phyloP scores from a whole-genome alignment of 139 green algal genomes.

The Haematococcus lacustris region DNA sequence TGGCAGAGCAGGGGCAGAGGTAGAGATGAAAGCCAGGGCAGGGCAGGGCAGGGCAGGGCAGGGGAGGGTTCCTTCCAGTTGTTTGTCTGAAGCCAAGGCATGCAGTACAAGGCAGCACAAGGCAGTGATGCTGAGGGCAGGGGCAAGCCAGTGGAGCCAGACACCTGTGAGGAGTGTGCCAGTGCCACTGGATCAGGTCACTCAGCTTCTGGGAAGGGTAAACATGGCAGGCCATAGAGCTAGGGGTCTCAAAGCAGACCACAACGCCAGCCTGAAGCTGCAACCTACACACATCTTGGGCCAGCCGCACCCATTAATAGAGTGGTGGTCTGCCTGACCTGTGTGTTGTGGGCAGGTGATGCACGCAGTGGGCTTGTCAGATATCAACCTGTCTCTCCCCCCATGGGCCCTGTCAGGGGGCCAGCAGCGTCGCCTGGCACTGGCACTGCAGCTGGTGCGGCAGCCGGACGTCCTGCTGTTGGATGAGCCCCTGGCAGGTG shows the following conservation, averaged over 20 bases:
- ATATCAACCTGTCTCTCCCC: constrained; percentile 48
- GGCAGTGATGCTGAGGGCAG: too few relatives aligned
- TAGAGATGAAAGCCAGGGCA: too few relatives aligned
- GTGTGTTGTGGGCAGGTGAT: not conserved
- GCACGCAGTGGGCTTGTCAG: not conserved
- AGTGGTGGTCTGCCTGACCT: not conserved
- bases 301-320: not conserved
- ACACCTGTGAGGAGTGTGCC: too few relatives aligned
- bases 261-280: not conserved
- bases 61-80: too few relatives aligned
- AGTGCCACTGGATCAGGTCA: too few relatives aligned
- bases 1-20: too few relatives aligned
- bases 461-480: constrained; percentile 74
- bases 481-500: constrained; percentile 79
- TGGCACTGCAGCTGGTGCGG: constrained; percentile 80
- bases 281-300: not conserved
- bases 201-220: too few relatives aligned
- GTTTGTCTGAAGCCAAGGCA: too few relatives aligned
- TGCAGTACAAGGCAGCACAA: too few relatives aligned
- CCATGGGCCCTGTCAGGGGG: constrained; percentile 67
- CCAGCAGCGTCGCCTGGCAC: constrained; percentile 81
- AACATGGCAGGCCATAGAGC: too few relatives aligned
- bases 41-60: too few relatives aligned
- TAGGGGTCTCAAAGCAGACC: not conserved
- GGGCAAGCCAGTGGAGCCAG: too few relatives aligned